A percentile compares a stretch with the other conserved stretches of the same genome.
phyloP scores from a whole-genome alignment of 2,329 filamentous ascomycete genomes.

The Penicillium sp. region DNA sequence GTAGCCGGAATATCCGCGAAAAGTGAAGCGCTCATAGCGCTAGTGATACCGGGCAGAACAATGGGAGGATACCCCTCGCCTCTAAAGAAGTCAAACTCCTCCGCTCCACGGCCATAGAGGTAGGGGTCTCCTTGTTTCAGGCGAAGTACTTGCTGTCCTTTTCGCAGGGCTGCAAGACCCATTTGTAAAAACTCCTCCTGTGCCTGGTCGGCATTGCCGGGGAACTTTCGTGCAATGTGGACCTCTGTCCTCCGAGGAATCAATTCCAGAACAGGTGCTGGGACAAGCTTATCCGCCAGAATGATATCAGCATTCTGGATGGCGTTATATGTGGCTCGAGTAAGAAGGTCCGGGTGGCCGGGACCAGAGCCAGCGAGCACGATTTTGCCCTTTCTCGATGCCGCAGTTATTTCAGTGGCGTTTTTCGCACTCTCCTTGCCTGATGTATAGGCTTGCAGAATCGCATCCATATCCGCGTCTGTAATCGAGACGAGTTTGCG shows the following conservation, averaged over 20 bases:
- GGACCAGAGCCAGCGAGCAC: slow-evolving; percentile 1
- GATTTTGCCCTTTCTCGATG: slow-evolving; percentile 48
- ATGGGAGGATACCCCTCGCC: slow-evolving; percentile 61
- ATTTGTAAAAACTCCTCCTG: slow-evolving; percentile 81
- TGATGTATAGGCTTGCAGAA: slow-evolving; percentile 65
- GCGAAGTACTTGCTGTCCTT: slow-evolving; percentile 74
- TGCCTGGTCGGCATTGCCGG: slow-evolving; percentile 88
- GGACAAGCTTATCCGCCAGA: slow-evolving; percentile 53
- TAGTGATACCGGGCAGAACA: slow-evolving; percentile 87
- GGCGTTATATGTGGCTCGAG: slow-evolving; percentile 52
- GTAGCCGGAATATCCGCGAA: slow-evolving; percentile 85
- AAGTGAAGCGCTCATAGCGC: slow-evolving; percentile 75
- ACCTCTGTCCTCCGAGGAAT: slow-evolving; percentile 85
- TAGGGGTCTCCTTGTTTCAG: slow-evolving; percentile 97
- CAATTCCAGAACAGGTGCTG: slow-evolving; percentile 76
- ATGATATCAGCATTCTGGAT: slow-evolving; percentile 46
- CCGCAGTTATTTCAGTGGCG: slow-evolving; percentile 6
- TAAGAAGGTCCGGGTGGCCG: slow-evolving; percentile 68
- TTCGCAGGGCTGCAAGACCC: slow-evolving; percentile 62
- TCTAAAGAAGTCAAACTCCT: slow-evolving; percentile 83
- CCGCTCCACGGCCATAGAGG: slow-evolving; percentile 88
- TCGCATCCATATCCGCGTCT: slow-evolving; percentile 68
- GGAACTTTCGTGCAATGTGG: slow-evolving; percentile 93
- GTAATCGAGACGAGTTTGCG: slow-evolving; percentile 71
- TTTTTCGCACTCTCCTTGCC: slow-evolving; percentile 21